Conservation (phyloP, 2,329 filamentous ascomycete genomes). For the Aspergillus proliferans region DNA sequence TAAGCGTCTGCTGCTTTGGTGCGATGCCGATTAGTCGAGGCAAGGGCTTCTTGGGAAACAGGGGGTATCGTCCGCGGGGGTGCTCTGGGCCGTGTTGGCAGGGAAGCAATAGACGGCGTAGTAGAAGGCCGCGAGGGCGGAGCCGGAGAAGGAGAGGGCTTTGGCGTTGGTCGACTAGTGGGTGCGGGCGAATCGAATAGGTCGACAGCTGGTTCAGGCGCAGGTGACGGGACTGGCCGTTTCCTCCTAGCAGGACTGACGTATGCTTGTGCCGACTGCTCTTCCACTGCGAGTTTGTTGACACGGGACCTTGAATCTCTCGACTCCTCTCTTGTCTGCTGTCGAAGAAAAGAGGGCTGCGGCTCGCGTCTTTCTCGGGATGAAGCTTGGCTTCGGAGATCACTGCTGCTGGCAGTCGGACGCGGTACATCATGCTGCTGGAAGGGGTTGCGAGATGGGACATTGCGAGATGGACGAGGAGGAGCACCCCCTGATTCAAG, state of each 20-base stretch:
- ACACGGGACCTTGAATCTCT: slow-evolving; percentile 56
- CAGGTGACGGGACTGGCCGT: slow-evolving; percentile 45
- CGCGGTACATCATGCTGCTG: slow-evolving; percentile 19
- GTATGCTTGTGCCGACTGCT: slow-evolving; percentile 76
- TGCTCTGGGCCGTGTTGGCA: slow-evolving; percentile 42
- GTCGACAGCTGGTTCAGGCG: slow-evolving; percentile 50
- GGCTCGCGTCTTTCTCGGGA: slow-evolving; percentile 19
- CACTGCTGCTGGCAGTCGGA: slow-evolving; percentile 11
- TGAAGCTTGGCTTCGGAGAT: slow-evolving; percentile 17
- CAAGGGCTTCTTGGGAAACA: slow-evolving; percentile 62
- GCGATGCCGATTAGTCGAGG: slow-evolving; percentile 71
- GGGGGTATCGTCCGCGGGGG: slow-evolving; percentile 52
- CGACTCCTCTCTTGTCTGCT: slow-evolving; percentile 33
- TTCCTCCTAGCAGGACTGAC: slow-evolving; percentile 79
- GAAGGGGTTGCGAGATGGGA: slow-evolving; percentile 17
- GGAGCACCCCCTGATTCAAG: slow-evolving; percentile 26
- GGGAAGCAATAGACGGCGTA: slow-evolving; percentile 40
- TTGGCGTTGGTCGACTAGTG: slow-evolving; percentile 15
- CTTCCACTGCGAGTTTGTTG: slow-evolving; percentile 67
- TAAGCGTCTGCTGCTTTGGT: slow-evolving; percentile 80
- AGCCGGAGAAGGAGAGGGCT: slow-evolving; percentile 28
- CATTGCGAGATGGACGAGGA: slow-evolving; percentile 17
- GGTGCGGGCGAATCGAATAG: slow-evolving; percentile 52
- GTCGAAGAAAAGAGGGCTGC: slow-evolving; percentile 53
- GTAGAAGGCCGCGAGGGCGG: slow-evolving; percentile 34